Evolutionary conservation across 192 early-diverging fungal genomes (phyloP).

Genomic region (Geranomyces variabilis): DNA sequence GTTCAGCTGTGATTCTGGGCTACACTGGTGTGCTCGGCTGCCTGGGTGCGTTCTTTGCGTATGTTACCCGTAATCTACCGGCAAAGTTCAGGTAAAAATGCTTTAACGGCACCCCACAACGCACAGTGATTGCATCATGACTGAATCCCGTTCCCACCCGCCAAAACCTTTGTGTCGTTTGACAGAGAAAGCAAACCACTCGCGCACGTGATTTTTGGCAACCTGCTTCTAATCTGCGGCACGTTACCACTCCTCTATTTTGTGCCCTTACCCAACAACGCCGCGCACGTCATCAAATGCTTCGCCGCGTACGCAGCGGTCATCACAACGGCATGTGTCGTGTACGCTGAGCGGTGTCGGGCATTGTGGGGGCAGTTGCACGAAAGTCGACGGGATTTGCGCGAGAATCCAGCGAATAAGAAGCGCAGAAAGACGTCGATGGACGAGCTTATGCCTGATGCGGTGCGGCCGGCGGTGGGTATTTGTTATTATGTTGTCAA

Average conservation of each 20-base stretch:
- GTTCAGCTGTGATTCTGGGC: too few relatives aligned
- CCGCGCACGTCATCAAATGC: conserved; percentile 2
- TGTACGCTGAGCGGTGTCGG: conserved; percentile 2
- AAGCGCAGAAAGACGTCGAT: too few relatives aligned
- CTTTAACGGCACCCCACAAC: not conserved
- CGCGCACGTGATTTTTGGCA: not conserved
- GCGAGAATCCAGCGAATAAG: too few relatives aligned
- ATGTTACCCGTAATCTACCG: conserved; percentile 20
- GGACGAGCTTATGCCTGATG: too few relatives aligned
- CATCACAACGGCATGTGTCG: not conserved
- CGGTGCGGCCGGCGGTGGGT: too few relatives aligned
- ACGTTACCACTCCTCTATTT: conserved; percentile 8
- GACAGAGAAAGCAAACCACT: conserved; percentile 14
- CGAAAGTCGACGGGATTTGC: not conserved
- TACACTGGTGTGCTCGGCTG: conserved; percentile 9
- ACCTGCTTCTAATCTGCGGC: not conserved
- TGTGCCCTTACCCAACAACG: not conserved
- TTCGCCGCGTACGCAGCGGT: conserved; percentile 11
- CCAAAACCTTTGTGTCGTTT: too few relatives aligned
- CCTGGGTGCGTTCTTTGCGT: conserved; percentile 11
- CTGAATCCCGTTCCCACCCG: too few relatives aligned
- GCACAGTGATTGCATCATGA: too few relatives aligned
- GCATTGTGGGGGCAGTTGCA: not conserved
- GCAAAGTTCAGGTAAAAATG: conserved; percentile 6
- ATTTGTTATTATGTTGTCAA: too few relatives aligned